Percentiles rank a stretch among this genome's conserved stretches.
These are phyloP conservation scores for Neofusicoccum ribis DNA, from an alignment of 2,329 filamentous ascomycete genomes.

Conservation along the genomic window DNA sequence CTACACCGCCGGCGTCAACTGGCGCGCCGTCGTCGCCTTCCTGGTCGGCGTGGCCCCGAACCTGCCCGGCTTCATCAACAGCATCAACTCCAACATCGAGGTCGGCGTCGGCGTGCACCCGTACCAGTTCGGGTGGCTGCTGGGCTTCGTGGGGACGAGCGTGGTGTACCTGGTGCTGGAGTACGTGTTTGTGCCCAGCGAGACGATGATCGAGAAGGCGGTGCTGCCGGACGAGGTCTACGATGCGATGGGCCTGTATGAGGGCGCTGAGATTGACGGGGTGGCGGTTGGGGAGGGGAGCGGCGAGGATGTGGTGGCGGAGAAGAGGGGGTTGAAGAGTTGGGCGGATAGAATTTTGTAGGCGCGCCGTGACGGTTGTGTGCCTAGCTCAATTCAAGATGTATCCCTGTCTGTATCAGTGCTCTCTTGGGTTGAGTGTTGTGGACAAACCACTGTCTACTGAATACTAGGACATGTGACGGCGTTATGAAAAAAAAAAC, in stretches of 20 bases:
- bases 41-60: slow-evolving; percentile 58
- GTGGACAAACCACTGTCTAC: too few relatives aligned
- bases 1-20: slow-evolving; percentile 58
- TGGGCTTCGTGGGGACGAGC: slow-evolving; percentile 60
- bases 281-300: slow-evolving; percentile 20
- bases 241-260: slow-evolving; percentile 28
- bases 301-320: slow-evolving; percentile 23
- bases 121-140: slow-evolving; percentile 67
- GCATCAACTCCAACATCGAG: slow-evolving; percentile 41
- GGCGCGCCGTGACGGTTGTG: too few relatives aligned
- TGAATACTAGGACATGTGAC: too few relatives aligned
- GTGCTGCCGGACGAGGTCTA: slow-evolving; percentile 43
- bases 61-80: slow-evolving; percentile 56
- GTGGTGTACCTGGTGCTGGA: slow-evolving; percentile 57
- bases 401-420: too few relatives aligned
- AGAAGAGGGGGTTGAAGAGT: slow-evolving; percentile 37
- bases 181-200: slow-evolving; percentile 50
- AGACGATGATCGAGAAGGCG: slow-evolving; percentile 49
- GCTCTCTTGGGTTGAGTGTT: too few relatives aligned
- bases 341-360: slow-evolving; percentile 36
- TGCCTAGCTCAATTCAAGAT: too few relatives aligned
- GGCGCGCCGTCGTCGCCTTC: slow-evolving; percentile 60
- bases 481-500: too few relatives aligned
- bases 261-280: slow-evolving; percentile 29
- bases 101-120: slow-evolving; percentile 53